A percentile compares a stretch with the other conserved stretches of the same genome.
These are phyloP conservation scores for Xerocomus cyaneibrunnescens DNA, from an alignment of 1,284 basidiomycete species.

Conservation along the genomic window DNA sequence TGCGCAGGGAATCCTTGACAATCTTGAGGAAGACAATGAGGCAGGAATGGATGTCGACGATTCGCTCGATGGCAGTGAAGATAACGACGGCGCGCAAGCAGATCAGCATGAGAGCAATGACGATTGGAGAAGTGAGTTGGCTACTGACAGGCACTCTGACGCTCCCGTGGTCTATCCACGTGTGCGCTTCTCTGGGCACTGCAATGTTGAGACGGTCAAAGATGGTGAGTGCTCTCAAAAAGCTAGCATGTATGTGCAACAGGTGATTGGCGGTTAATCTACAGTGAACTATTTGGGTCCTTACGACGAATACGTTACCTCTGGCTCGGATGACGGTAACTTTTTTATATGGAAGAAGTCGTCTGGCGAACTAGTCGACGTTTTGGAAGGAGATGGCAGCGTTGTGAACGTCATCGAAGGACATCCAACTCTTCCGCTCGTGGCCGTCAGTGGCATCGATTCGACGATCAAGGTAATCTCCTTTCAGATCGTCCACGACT, in stretches of 20 bases:
- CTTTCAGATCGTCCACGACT: neutral
- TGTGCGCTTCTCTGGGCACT: conserved; percentile 66
- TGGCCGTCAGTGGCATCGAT: conserved; percentile 91
- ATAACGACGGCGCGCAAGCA: conserved; percentile 18
- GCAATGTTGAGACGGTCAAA: conserved; percentile 87
- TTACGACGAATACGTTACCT: conserved; percentile 73
- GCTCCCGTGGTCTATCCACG: conserved; percentile 72
- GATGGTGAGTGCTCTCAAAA: conserved; percentile 62
- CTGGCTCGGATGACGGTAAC: conserved; percentile 90
- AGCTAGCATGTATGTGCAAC: neutral
- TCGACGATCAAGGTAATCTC: conserved; percentile 76
- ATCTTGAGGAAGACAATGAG: conserved; percentile 18
- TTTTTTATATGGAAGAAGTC: conserved; percentile 84
- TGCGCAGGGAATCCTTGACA: neutral
- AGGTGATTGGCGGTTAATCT: conserved; percentile 1
- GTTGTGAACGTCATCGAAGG: conserved; percentile 89
- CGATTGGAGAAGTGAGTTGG: conserved; percentile 27
- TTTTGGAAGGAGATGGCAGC: conserved; percentile 80
- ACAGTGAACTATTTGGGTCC: conserved; percentile 86
- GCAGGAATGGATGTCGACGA: conserved; percentile 30
- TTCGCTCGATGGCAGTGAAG: conserved; percentile 16
- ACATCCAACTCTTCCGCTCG: conserved; percentile 77
- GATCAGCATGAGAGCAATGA: conserved; percentile 37
- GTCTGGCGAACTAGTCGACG: conserved; percentile 63
- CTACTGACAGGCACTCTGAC: conserved; percentile 35